phyloP scores from a whole-genome alignment of 352 stramenopile species.

The Phytophthora meadii region DNA sequence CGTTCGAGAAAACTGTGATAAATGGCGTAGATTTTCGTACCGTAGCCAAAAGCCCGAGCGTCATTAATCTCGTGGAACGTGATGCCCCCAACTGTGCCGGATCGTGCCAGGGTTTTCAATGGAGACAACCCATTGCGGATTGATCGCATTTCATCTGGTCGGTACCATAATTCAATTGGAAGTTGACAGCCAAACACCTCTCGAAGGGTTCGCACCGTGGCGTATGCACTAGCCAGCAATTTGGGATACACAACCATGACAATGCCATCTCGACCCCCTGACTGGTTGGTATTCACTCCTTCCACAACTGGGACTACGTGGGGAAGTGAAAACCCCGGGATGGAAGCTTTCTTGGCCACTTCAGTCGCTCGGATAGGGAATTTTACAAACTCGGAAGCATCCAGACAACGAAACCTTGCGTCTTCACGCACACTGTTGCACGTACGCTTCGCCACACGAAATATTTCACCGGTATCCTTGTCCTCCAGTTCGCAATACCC shows the following conservation, averaged over 20 bases:
- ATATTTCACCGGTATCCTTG: conserved; percentile 34
- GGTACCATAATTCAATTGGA: conserved; percentile 65
- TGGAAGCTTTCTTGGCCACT: conserved; percentile 35
- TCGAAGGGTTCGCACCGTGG: conserved; percentile 20
- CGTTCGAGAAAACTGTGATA: conserved; percentile 50
- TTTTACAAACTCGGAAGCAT: conserved; percentile 68
- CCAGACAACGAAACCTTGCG: conserved; percentile 55
- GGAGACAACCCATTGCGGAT: conserved; percentile 8
- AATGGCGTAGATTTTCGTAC: conserved; percentile 58
- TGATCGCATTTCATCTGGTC: conserved; percentile 37
- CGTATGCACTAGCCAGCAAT: conserved; percentile 23
- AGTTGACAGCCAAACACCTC: conserved; percentile 30
- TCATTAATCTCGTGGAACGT: conserved; percentile 48
- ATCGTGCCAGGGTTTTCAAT: conserved; percentile 25
- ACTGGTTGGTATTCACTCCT: conserved; percentile 15
- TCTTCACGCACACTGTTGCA: conserved; percentile 56
- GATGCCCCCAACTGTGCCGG: conserved; percentile 20
- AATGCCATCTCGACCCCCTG: conserved; percentile 22
- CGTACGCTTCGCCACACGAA: conserved; percentile 48
- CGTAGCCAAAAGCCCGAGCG: conserved; percentile 45
- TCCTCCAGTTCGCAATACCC: conserved; percentile 61
- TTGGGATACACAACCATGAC: conserved; percentile 30
- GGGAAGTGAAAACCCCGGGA: conserved; percentile 13
- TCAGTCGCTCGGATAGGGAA: conserved; percentile 48
- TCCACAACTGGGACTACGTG: conserved; percentile 17